Percentiles rank a stretch among this genome's conserved stretches.
Conservation (phyloP, 2,329 filamentous ascomycete genomes). For the Capronia epimyces region DNA sequence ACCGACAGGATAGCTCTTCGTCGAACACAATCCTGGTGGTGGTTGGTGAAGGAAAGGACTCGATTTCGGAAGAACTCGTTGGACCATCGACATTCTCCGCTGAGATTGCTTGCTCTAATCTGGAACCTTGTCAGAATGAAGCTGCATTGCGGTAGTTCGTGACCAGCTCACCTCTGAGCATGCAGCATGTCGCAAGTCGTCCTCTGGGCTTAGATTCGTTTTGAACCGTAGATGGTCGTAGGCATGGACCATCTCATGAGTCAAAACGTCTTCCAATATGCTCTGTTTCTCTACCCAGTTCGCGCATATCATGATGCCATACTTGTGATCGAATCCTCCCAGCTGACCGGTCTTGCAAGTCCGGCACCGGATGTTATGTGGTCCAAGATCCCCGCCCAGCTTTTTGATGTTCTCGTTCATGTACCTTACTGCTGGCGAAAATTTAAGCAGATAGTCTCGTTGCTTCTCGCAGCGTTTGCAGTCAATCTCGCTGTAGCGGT, state of each 20-base stretch:
- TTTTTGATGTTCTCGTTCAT: constrained; percentile 72
- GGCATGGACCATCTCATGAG: constrained; percentile 97
- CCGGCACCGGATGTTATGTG: constrained; percentile 71
- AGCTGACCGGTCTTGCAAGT: constrained; percentile 68
- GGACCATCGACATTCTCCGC: constrained; percentile 86
- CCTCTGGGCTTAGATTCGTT: constrained; percentile 64
- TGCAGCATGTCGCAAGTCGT: constrained; percentile 74
- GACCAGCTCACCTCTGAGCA: constrained; percentile 70
- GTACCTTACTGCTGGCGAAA: constrained; percentile 83
- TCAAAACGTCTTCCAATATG: constrained; percentile 86
- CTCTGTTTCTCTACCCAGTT: constrained; percentile 77
- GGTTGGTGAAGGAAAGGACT: constrained; percentile 83
- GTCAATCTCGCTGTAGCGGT: constrained; percentile 68
- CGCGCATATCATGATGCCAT: constrained; percentile 86
- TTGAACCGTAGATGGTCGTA: constrained; percentile 92
- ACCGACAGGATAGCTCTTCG: constrained; percentile 74
- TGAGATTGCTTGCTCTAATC: constrained; percentile 89
- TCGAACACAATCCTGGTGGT: constrained; percentile 89
- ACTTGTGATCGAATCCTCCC: constrained; percentile 79
- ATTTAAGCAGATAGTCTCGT: constrained; percentile 75
- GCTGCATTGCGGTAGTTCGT: background rate
- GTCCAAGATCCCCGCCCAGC: constrained; percentile 70
- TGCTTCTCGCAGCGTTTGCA: constrained; percentile 74
- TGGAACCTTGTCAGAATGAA: constrained; percentile 34
- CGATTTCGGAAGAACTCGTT: constrained; percentile 78